Base-by-base conservation (phyloP, 2,329 filamentous ascomycete species). In the Hymenotorrendiella dingleyae region DNA sequence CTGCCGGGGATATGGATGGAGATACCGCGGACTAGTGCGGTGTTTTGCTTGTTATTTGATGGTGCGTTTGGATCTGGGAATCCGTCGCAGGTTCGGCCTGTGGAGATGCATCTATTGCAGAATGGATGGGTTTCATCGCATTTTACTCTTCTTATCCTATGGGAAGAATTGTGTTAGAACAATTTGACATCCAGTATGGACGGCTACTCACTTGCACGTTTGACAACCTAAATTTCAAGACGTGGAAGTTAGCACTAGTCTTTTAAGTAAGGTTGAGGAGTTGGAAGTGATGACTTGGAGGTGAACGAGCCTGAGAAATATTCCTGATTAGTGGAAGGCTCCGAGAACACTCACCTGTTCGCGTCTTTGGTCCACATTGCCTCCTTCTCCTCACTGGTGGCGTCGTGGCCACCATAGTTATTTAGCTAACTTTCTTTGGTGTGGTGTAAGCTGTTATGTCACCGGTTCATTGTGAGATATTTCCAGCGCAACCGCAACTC, bases 41-140 rank as follows among this genome's bases (percentile, higher is more conserved):
- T 7, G 22, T 24, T 40, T 14, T 40, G 34, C n/a, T n/a, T n/a
- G 21, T 42, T 36, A 27, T 47, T 22, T 14, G 20, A 19, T 12
- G 14, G 11, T 14, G 26, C 32, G 21, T 39, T 16, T 4, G 38
- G 20, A 19, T 34, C 17, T 19, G 37, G 24, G 23, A 55, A 58
- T 12, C 55, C 54, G 34, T 58, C 55, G 42, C 54, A 58, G 30
- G 46, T 54, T 26, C 55, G 40, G 20, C 54, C 53, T 8, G 55
- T 58, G 14, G 28, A 50, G 4, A 47, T 46, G 42, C 55, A 58
- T 16, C 53, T 45, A 3, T 42, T 40, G 36, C 55, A 58, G 7
- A 27, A 17, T 6, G 55, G 55, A 42, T 53, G 55, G 16, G 36
- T 43, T 45, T 58, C 55, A 34, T 56, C 55, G 38, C 55, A 58